Evolutionary conservation across 768 basidiomycete genomes (phyloP).

Genomic region (Pholiota microspora): DNA sequence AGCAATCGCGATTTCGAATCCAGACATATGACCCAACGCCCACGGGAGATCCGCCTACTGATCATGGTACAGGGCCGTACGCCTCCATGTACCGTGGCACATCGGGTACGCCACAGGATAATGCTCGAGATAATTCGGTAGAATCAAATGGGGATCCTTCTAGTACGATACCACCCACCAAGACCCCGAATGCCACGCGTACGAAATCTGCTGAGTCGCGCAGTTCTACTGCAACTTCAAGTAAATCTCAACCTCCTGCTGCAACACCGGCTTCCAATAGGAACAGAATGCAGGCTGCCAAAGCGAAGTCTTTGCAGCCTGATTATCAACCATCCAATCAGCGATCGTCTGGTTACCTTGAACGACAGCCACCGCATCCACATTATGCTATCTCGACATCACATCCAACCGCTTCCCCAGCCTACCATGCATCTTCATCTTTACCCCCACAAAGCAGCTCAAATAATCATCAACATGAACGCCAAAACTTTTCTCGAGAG

Average conservation of each 20-base stretch:
- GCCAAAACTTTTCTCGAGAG: background rate
- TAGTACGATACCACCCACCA: background rate
- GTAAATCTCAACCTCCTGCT: background rate
- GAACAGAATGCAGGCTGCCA: background rate
- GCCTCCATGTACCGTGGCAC: slow-evolving; percentile 36
- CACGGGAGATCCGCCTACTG: slow-evolving; percentile 28
- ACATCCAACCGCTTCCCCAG: background rate
- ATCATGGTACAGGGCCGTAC: slow-evolving; percentile 36
- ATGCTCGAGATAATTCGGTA: slow-evolving; percentile 1
- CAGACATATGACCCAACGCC: slow-evolving; percentile 33
- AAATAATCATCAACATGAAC: background rate
- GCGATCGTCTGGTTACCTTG: background rate
- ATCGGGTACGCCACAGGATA: slow-evolving; percentile 2
- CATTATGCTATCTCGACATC: background rate
- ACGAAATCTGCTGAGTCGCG: background rate
- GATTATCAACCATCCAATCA: background rate
- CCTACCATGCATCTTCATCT: background rate
- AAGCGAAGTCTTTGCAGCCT: background rate
- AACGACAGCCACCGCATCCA: background rate
- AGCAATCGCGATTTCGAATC: slow-evolving; percentile 52
- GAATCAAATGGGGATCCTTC: background rate
- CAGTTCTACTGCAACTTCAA: background rate
- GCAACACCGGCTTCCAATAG: background rate
- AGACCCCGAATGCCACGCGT: background rate
- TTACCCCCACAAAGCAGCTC: background rate